These are phyloP conservation scores for Eutypella sp. DNA, from an alignment of 2,329 filamentous ascomycete species.

Conservation along the genomic window DNA sequence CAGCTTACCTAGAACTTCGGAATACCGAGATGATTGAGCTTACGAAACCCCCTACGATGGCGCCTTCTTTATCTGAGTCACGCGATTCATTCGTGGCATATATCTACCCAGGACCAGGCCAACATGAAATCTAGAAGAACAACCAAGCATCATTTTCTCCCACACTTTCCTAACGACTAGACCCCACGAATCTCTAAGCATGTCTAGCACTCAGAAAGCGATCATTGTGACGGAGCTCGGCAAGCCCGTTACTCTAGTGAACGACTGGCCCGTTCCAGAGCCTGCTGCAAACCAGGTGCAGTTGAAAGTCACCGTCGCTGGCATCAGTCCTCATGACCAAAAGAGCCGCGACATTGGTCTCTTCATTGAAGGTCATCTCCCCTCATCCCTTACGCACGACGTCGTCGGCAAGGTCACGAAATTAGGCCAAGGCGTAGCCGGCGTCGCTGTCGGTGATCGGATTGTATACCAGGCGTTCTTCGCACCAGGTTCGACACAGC, in stretches of 20 bases:
- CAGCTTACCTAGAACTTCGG: not conserved
- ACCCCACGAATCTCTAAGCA: not conserved
- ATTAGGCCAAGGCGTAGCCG: slow-evolving; percentile 19
- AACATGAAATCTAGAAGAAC: not conserved
- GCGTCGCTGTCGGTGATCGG: slow-evolving; percentile 24
- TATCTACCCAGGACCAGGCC: not conserved
- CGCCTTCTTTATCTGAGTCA: not conserved
- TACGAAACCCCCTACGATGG: not conserved
- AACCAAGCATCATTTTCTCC: too few relatives aligned
- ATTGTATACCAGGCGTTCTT: slow-evolving; percentile 24
- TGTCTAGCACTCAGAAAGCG: slow-evolving; percentile 17
- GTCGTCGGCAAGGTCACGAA: slow-evolving; percentile 28
- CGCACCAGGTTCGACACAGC: slow-evolving; percentile 3
- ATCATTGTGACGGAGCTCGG: slow-evolving; percentile 19
- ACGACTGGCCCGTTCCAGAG: slow-evolving; percentile 20
- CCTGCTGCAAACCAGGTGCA: slow-evolving; percentile 29
- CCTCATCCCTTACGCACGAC: slow-evolving; percentile 29
- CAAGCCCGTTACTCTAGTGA: slow-evolving; percentile 17
- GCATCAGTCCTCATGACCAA: slow-evolving; percentile 31
- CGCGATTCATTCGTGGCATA: not conserved
- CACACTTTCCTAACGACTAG: not conserved
- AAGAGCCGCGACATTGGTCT: slow-evolving; percentile 31
- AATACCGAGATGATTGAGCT: not conserved
- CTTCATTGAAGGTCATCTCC: slow-evolving; percentile 30
- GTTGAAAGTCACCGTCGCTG: slow-evolving; percentile 31